Evolutionary conservation across 179 eudicot genomes (phyloP).

Genomic region (Beta corolliflora): DNA sequence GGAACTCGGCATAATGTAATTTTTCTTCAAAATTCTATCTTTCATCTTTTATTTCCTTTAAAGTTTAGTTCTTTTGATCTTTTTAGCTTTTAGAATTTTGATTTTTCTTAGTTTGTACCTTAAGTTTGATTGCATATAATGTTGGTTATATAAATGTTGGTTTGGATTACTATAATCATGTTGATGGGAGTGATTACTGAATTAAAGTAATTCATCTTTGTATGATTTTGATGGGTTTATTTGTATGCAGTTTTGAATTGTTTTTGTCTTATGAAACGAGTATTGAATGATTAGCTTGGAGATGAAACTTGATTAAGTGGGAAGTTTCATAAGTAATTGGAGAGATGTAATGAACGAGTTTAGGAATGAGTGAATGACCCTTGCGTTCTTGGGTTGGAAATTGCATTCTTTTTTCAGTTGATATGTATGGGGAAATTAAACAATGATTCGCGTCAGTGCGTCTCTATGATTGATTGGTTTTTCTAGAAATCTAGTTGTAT

Average conservation of each 20-base stretch:
- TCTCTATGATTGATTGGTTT: neutral
- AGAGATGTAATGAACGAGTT: neutral
- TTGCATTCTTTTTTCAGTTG: too few relatives aligned
- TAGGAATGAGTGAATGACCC: neutral
- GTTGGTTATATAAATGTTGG: too few relatives aligned
- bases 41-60: neutral
- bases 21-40: neutral
- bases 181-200: neutral
- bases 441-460: neutral
- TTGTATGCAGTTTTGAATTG: neutral
- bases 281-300: neutral
- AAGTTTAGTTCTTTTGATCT: neutral
- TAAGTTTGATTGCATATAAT: neutral
- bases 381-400: too few relatives aligned
- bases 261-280: neutral
- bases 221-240: neutral
- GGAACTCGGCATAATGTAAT: constrained; percentile 94
- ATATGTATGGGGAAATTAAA: neutral
- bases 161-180: neutral
- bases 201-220: too few relatives aligned
- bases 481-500: neutral
- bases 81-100: neutral
- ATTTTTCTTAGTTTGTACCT: neutral
- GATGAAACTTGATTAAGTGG: neutral
- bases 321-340: neutral